Percentiles rank a stretch among this genome's conserved stretches.
phyloP scores from a whole-genome alignment of 352 stramenopile species.

The Phytophthora brassicae region DNA sequence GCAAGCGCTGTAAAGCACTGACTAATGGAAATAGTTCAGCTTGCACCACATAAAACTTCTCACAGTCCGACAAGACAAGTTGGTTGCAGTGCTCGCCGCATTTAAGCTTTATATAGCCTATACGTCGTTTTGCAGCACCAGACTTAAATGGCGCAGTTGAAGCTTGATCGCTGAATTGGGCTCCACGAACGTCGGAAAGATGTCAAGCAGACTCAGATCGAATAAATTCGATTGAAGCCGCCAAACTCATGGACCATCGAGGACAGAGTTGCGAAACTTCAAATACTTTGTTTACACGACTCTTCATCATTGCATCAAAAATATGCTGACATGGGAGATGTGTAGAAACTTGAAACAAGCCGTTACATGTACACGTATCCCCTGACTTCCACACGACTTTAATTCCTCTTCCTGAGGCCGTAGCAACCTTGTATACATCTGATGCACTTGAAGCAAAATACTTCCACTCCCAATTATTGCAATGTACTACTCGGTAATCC shows the following conservation, averaged over 20 bases:
- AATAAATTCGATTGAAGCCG: background rate
- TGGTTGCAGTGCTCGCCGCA: background rate
- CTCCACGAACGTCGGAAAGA: background rate
- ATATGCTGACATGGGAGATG: background rate
- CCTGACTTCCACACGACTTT: background rate
- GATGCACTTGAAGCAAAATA: background rate
- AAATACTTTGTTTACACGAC: background rate
- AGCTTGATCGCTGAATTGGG: background rate
- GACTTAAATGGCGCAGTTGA: background rate
- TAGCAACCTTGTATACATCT: background rate
- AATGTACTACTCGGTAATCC: background rate
- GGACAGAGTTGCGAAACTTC: background rate
- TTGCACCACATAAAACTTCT: background rate
- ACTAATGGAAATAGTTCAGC: background rate
- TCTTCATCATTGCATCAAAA: background rate
- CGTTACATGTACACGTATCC: background rate
- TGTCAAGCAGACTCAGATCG: background rate
- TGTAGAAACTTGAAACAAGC: background rate
- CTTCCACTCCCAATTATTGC: background rate
- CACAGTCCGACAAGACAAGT: background rate
- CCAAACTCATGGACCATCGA: background rate
- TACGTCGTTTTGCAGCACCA: background rate
- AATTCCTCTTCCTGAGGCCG: background rate
- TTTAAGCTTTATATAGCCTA: background rate
- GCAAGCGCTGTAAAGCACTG: background rate